Evolutionary conservation across 2,329 filamentous ascomycete species (phyloP), one percentile per base, ranked within the genome.

Genomic region (Cordyceps tenuipes): DNA sequence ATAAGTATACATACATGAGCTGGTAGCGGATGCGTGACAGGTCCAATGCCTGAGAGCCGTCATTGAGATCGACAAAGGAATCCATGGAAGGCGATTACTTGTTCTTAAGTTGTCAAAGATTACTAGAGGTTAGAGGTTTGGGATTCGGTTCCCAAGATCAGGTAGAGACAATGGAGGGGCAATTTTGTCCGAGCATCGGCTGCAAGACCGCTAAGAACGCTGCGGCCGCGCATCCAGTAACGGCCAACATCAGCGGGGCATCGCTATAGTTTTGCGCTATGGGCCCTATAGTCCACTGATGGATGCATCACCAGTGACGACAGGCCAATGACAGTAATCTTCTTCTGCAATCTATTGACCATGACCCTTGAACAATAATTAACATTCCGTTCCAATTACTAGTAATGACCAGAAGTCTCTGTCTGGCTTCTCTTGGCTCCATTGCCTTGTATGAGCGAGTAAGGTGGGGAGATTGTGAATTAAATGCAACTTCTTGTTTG

Each of bases 1-100:
- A 19, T 34, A 39, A 21, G 48, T 53, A n/a, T 84, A 75, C 84
- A 75, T 76, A 95, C 92, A 96, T 95, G 63, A 97, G 78, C 74
- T 96, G 91, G 75, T 91, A 96, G 64, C 94, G 90, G 72, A 97
- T 99, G 71, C 94, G 91, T 64, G 85, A 82, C 53, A 99, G 83
- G 72, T 97, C 92, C 68, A 99, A 79, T 17, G 93, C 92, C 77
- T 90, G 89, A 66, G 85, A 84, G 70, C 87, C 84, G 75, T 97
- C 89, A 44, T 86, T 90, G 63, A 96, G 84, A 72, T 97, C 91
- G 69, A 97, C 91, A 52, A 91, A 85, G 19, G 89, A 82, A 72
- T 99, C 94, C 94, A 99, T 99, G 58, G 64, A 75, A 68, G 54
- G 48, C 12, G 13, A n/a, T 34, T 3, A 21, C 29, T 29, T 51